Evolutionary conservation across 23 red algal species (phyloP).

Genomic region (Pyropia haitanensis): DNA sequence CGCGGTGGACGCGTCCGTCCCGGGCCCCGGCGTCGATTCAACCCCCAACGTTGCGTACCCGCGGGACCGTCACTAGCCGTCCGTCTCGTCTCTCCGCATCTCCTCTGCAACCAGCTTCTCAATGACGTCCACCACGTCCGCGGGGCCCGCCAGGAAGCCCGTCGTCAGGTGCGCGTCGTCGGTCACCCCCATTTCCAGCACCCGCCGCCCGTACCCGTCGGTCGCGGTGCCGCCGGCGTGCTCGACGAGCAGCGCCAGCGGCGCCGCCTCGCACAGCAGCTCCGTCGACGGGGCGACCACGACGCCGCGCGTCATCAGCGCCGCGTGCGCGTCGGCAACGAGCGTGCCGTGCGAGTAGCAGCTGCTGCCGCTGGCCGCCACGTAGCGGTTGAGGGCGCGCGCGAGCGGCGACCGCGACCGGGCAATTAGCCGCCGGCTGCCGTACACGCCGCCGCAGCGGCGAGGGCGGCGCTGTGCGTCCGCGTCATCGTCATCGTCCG

Average conservation of each 20-base stretch:
- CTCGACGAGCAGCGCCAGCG: slow-evolving; percentile 64
- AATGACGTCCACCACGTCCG: slow-evolving; percentile 26
- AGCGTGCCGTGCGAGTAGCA: slow-evolving; percentile 30
- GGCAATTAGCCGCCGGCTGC: slow-evolving; percentile 1
- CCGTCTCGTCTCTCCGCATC: too few relatives aligned
- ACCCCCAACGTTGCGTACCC: too few relatives aligned
- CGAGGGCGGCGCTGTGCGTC: neutral
- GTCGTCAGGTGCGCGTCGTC: slow-evolving; percentile 21
- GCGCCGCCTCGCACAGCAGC: slow-evolving; percentile 65
- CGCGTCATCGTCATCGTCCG: neutral
- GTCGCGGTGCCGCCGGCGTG: slow-evolving; percentile 61
- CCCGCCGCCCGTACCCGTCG: slow-evolving; percentile 40
- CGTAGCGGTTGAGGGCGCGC: neutral
- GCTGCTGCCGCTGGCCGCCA: slow-evolving; percentile 3
- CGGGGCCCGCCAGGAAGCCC: slow-evolving; percentile 37
- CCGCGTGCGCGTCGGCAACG: slow-evolving; percentile 49
- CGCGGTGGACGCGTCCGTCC: too few relatives aligned
- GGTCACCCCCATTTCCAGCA: slow-evolving; percentile 38
- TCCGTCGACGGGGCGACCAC: slow-evolving; percentile 42
- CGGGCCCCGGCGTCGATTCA: too few relatives aligned
- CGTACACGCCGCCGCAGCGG: neutral
- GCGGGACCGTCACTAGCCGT: too few relatives aligned
- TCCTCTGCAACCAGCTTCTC: neutral
- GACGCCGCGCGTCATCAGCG: slow-evolving; percentile 33
- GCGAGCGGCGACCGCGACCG: neutral